Evolutionary conservation across 306 rosid species (phyloP).

Genomic region (Benincasa hispida): DNA sequence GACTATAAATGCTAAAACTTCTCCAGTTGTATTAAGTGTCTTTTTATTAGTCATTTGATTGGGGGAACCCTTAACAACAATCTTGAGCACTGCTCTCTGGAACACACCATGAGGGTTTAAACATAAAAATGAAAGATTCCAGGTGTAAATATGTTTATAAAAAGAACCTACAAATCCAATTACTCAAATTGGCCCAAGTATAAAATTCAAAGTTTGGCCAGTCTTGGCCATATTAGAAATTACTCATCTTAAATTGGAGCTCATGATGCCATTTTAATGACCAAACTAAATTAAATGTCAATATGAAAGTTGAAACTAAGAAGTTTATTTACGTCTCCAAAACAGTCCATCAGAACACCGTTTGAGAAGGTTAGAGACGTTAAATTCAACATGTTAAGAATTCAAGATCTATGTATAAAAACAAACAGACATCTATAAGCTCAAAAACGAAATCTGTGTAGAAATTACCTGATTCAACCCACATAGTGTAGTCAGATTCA

Average conservation of each 20-base stretch:
- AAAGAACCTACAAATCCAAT: not conserved
- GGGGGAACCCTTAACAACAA: not conserved
- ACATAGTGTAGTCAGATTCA: constrained; percentile 46
- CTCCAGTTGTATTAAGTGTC: too few species aligned
- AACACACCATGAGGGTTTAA: not conserved
- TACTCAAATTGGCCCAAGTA: not conserved
- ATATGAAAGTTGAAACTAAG: not conserved
- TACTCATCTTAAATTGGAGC: not conserved
- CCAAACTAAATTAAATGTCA: not conserved
- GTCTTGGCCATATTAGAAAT: not conserved
- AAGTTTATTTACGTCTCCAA: not conserved
- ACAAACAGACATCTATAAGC: not conserved
- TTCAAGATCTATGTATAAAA: not conserved
- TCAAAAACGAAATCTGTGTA: constrained; percentile 3
- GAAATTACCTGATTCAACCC: constrained; percentile 58
- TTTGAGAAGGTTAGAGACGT: not conserved
- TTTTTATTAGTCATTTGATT: not conserved
- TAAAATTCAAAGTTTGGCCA: not conserved
- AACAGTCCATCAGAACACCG: not conserved
- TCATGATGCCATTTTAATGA: not conserved
- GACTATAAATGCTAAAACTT: too few species aligned
- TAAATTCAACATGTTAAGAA: not conserved
- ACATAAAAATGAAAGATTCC: not conserved
- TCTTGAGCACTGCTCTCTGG: not conserved
- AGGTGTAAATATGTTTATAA: not conserved